Base-by-base conservation (phyloP, 2,329 filamentous ascomycete genomes). In the Fusarium sp. region DNA sequence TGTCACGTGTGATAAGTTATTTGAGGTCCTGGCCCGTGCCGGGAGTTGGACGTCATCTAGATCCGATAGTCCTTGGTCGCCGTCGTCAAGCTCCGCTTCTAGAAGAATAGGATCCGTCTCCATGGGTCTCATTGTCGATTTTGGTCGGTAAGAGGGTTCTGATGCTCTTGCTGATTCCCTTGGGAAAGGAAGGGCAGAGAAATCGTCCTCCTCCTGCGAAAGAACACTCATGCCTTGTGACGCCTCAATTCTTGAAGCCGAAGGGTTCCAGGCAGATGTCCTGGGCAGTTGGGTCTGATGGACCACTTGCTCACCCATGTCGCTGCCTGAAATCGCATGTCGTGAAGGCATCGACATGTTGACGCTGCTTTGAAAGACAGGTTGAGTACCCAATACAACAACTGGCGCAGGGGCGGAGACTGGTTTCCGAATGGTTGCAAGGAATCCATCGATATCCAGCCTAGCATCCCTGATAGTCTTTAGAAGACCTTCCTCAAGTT, bases 271-370 rank as follows among this genome's bases (percentile, higher is more conserved):
- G 8, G 61, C 51, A 39, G 72, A 70, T n/a, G 53, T 55, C 30
- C 67, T 64, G 11, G 79, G 77, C 21, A 83, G 68, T 54, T 86
- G 85, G 2, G 85, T 87, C 68, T 87, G 85, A 20, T 82, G 79
- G 20, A 87, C 80, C 19, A 86, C 78, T 62, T 88, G 82, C 2
- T 83, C 81, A 14, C 77, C 77, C 24, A 74, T 74, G 36, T 78
- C 75, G 2, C 75, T 70, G 17, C 71, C 69, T 14, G 74, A 32
- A 4, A 75, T 73, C 10, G 69, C 73, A n/a, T 80, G 77, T 43
- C 72, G 75, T 6, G 79, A 75, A 21, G 70, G 73, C 6, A 74
- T 71, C 11, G 77, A 75, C 75, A 78, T 76, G 52, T 77, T 73
- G 5, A 74, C 73, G n/a, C 64, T 66, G 30, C 70, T 67, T n/a